phyloP scores from a whole-genome alignment of 2,329 filamentous ascomycete species.

The Fusarium globosum region DNA sequence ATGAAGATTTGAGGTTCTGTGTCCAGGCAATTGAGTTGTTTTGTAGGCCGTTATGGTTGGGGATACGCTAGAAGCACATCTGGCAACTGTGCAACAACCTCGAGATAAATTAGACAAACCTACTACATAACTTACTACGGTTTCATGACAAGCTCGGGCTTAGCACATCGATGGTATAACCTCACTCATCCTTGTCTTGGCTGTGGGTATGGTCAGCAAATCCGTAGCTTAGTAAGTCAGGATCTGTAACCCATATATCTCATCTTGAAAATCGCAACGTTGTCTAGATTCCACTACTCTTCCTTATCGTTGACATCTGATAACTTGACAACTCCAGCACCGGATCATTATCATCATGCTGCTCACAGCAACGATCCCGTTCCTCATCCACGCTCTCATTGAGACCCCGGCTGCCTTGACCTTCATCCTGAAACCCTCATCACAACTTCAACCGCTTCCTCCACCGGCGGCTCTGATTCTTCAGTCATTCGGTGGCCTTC shows the following conservation, averaged over 20 bases:
- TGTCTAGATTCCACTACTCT: neutral
- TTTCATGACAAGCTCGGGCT: neutral
- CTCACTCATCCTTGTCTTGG: neutral
- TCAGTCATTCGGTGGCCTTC: constrained; percentile 60
- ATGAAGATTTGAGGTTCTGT: neutral
- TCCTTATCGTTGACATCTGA: neutral
- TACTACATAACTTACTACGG: no score
- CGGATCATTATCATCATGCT: neutral
- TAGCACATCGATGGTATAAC: neutral
- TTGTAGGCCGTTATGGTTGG: neutral
- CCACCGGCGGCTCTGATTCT: constrained; percentile 56
- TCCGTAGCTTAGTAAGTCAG: constrained; percentile 8
- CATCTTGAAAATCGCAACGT: neutral
- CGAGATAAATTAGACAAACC: neutral
- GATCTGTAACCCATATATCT: neutral
- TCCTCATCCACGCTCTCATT: constrained; percentile 52
- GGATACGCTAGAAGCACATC: neutral
- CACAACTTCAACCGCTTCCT: constrained; percentile 57
- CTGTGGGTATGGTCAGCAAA: constrained; percentile 1
- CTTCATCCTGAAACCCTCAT: constrained; percentile 57
- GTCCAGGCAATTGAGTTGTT: neutral
- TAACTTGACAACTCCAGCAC: neutral
- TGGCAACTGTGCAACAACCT: no score
- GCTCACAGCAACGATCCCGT: constrained; percentile 44
- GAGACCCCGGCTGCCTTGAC: constrained; percentile 57